Base-by-base conservation (phyloP, 2,329 filamentous ascomycete species). In the Fonsecaea multimorphosa region DNA sequence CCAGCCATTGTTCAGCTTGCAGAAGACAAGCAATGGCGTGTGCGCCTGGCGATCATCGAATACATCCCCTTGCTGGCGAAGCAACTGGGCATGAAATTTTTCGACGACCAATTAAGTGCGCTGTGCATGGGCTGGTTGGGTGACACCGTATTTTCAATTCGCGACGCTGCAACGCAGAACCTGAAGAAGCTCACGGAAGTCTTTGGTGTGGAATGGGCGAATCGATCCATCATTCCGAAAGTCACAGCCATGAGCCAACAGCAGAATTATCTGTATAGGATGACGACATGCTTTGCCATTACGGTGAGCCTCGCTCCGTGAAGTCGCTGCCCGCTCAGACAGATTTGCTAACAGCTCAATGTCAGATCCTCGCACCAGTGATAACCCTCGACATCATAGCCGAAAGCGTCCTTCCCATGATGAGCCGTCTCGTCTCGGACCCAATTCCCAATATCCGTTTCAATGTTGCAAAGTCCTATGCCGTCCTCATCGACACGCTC, bases 221-320 rank as follows among this genome's bases (percentile, higher is more conserved):
- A 90, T 78, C 91, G 93, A 77, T 93, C 93, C 54, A 99, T 99
- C 75, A 96, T 99, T 73, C 95, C 95, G 67, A 98, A 98, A 84
- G 95, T 99, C 71, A 95, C 97, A 86, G 91, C 91, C 40, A 98
- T 99, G 95, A 95, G 95, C 66, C 91, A 92, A 76, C 95, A 99
- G 78, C 92, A 94, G 68, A 99, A 99, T 83, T 99, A 99, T 78
- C 89, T 99, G 60, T 99, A 99, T 86, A 88, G 95, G 78, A 99
- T 99, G 95, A 99, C 95, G 9, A 99, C 95, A n/a, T 98, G 94
- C 82, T 99, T 99, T 78, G 95, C 95, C 68, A 96, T 99, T 72
- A 94, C 93, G 73, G 95, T 99, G 86, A 84, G 91, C 86, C 34
- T 2, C 55, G 56, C 9, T 7, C 11, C 19, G n/a, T 12, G 34